Evolutionary conservation across 305 asterid species (phyloP).

Genomic region (Fraxinus platypoda): DNA sequence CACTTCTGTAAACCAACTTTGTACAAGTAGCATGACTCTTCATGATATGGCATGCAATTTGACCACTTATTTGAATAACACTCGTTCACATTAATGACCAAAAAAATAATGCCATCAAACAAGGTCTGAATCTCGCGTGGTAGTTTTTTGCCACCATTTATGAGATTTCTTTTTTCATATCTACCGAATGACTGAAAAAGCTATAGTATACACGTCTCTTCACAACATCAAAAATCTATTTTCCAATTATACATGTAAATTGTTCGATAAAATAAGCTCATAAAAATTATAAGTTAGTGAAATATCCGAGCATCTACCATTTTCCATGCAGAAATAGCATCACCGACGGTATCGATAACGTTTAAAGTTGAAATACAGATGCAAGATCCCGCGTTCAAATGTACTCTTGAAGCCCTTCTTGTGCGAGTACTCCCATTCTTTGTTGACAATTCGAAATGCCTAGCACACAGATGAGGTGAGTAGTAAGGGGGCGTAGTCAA

Average conservation of each 20-base stretch:
- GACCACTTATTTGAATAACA: too few relatives aligned
- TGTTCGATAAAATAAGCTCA: neutral
- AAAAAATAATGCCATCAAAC: too few relatives aligned
- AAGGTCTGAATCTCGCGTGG: too few relatives aligned
- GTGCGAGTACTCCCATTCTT: constrained; percentile 85
- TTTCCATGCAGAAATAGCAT: constrained; percentile 11
- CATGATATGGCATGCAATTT: too few relatives aligned
- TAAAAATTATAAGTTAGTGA: neutral
- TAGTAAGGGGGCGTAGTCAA: neutral
- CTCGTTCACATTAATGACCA: too few relatives aligned
- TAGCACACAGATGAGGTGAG: constrained; percentile 25
- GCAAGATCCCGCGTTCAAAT: constrained; percentile 70
- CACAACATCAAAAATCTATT: neutral
- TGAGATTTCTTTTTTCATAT: neutral
- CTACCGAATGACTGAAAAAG: neutral
- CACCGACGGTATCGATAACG: constrained; percentile 70
- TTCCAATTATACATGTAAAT: neutral
- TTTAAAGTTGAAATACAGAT: constrained; percentile 76
- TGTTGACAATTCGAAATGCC: constrained; percentile 79
- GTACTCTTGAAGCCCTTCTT: constrained; percentile 80
- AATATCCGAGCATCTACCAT: neutral
- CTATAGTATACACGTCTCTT: neutral
- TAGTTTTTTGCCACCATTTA: neutral
- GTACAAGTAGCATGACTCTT: too few relatives aligned
- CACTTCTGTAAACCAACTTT: too few relatives aligned